A percentile compares a stretch with the other conserved stretches of the same genome.
These are phyloP conservation scores for Sporopachydermia quercuum DNA, from an alignment of 805 yeast species.

Conservation along the genomic window DNA sequence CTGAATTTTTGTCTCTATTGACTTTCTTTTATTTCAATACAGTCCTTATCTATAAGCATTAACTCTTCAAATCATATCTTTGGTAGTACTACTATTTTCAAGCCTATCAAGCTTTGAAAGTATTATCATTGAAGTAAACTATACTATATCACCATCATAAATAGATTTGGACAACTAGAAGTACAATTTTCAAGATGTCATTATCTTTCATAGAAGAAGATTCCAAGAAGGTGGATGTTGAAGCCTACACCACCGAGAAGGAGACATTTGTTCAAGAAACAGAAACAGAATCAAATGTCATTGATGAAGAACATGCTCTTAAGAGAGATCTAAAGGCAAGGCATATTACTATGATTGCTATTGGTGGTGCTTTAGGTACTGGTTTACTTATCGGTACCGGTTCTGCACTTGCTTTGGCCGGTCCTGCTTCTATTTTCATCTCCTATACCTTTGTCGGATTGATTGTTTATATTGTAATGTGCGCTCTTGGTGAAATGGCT, in stretches of 20 bases:
- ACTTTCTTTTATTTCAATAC: too few species aligned
- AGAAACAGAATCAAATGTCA: background rate
- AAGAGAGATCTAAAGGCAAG: constrained; percentile 31
- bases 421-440: constrained; percentile 40
- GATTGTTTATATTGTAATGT: constrained; percentile 53
- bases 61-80: too few species aligned
- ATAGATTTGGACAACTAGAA: too few species aligned
- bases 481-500: constrained; percentile 56
- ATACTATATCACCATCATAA: too few species aligned
- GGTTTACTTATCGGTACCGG: constrained; percentile 72
- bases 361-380: constrained; percentile 77
- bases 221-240: background rate
- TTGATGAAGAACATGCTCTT: constrained; percentile 8
- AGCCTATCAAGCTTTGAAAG: too few species aligned
- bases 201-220: too few species aligned
- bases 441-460: constrained; percentile 60
- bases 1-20: too few species aligned
- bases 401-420: constrained; percentile 50
- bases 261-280: background rate
- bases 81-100: too few species aligned
- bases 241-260: background rate
- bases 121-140: too few species aligned
- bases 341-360: constrained; percentile 59
- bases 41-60: too few species aligned
- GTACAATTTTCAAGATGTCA: too few species aligned